phyloP scores from a whole-genome alignment of 2,329 filamentous ascomycete species.

The Nothomitra cinnamomea region DNA sequence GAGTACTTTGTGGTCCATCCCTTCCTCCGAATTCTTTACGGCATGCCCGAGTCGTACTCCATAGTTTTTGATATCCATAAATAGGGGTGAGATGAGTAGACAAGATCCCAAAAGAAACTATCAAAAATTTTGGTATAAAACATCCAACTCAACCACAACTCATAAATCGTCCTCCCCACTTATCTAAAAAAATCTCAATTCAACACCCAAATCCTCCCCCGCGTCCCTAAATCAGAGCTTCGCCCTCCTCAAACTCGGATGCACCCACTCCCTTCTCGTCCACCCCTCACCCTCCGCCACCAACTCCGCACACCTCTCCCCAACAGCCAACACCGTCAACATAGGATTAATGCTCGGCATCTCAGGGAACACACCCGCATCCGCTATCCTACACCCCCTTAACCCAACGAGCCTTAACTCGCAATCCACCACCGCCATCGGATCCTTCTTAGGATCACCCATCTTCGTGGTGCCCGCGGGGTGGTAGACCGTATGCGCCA shows the following conservation, averaged over 20 bases:
- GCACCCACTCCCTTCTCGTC: slow-evolving; percentile 35
- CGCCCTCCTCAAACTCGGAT: neutral
- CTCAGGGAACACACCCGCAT: slow-evolving; percentile 75
- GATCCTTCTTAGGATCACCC: slow-evolving; percentile 53
- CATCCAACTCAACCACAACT: too few relatives aligned
- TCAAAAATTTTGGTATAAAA: too few relatives aligned
- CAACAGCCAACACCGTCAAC: slow-evolving; percentile 72
- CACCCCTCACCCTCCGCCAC: slow-evolving; percentile 58
- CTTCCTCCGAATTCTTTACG: too few relatives aligned
- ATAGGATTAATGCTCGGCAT: slow-evolving; percentile 82
- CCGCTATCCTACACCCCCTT: slow-evolving; percentile 59
- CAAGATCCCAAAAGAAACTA: too few relatives aligned
- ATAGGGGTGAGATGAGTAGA: too few relatives aligned
- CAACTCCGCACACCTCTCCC: slow-evolving; percentile 71
- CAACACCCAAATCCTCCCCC: too few relatives aligned
- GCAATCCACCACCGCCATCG: slow-evolving; percentile 63
- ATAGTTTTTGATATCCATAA: too few relatives aligned
- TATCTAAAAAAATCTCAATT: too few relatives aligned
- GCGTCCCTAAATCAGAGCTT: neutral
- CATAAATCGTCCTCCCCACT: too few relatives aligned
- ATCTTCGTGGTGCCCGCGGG: slow-evolving; percentile 82
- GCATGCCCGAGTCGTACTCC: too few relatives aligned
- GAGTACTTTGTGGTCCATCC: too few relatives aligned
- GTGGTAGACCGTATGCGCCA: slow-evolving; percentile 80
- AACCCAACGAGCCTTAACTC: slow-evolving; percentile 56